Conservation (phyloP, 2,329 filamentous ascomycete genomes). For the Orbilia brochopaga region DNA sequence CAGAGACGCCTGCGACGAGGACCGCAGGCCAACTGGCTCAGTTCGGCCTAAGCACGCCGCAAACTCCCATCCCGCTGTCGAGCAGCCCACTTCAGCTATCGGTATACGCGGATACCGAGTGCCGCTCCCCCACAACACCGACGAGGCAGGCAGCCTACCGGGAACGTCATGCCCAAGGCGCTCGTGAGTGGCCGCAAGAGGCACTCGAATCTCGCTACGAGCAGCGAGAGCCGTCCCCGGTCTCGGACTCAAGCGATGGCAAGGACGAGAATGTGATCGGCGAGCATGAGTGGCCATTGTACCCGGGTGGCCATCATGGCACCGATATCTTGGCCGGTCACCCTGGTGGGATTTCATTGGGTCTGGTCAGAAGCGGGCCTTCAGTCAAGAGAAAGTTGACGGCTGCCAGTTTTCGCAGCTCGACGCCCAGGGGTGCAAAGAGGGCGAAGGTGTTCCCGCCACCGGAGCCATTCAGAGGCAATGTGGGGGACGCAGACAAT, state of each 20-base stretch:
- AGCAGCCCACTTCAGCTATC: constrained; percentile 9
- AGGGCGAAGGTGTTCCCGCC: constrained; percentile 5
- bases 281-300: constrained; percentile 15
- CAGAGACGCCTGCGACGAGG: constrained; percentile 11
- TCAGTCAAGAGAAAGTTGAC: constrained; percentile 12
- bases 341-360: constrained; percentile 11
- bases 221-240: constrained; percentile 13
- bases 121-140: constrained; percentile 11
- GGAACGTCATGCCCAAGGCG: constrained; percentile 5
- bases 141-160: constrained; percentile 13
- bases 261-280: constrained; percentile 12
- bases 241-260: constrained; percentile 9
- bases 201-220: constrained; percentile 13
- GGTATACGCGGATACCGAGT: constrained; percentile 23
- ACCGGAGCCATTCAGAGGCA: constrained; percentile 8
- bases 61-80: background rate
- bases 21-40: constrained; percentile 6
- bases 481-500: background rate
- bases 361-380: background rate
- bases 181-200: constrained; percentile 13
- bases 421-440: constrained; percentile 4
- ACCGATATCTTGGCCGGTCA: constrained; percentile 3
- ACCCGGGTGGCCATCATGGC: background rate
- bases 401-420: constrained; percentile 20
- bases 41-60: background rate